phyloP scores from a whole-genome alignment of 805 yeast species.

The Cyberlindnera euphorbiiphila region DNA sequence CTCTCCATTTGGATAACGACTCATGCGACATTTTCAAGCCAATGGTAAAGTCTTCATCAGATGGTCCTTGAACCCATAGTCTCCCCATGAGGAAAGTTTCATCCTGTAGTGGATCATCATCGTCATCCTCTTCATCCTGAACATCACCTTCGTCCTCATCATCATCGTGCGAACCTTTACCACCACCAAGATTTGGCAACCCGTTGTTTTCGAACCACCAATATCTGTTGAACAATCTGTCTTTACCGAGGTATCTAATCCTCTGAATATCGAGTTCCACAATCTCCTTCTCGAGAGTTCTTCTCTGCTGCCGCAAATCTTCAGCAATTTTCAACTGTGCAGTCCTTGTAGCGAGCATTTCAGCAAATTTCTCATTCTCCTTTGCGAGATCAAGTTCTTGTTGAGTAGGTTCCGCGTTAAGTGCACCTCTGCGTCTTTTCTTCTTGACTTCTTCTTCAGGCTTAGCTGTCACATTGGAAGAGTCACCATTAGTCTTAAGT shows the following conservation, averaged over 20 bases:
- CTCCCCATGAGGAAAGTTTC: conserved; percentile 76
- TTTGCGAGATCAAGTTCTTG: conserved; percentile 36
- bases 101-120: conserved; percentile 44
- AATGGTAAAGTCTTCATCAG: conserved; percentile 39
- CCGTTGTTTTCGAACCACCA: conserved; percentile 97
- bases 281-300: conserved; percentile 55
- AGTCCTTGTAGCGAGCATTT: conserved; percentile 42
- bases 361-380: conserved; percentile 39
- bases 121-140: conserved; percentile 41
- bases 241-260: conserved; percentile 72
- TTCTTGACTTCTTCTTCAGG: conserved; percentile 22
- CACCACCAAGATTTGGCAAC: conserved; percentile 48
- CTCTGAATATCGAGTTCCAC: conserved; percentile 75
- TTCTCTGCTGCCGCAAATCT: conserved; percentile 44
- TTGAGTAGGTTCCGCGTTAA: conserved; percentile 35
- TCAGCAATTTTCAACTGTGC: conserved; percentile 36
- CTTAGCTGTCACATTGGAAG: conserved; percentile 1
- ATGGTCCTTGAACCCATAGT: conserved; percentile 90
- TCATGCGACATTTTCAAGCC: conserved; percentile 31
- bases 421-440: conserved; percentile 31
- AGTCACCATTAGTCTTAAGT: conserved; percentile 18
- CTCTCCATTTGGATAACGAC: conserved; percentile 29
- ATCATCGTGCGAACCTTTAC: conserved; percentile 26
- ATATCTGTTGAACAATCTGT: conserved; percentile 78
- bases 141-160: conserved; percentile 28